These are phyloP conservation scores for Collybia sp. DNA, from an alignment of 768 basidiomycete genomes.

Conservation along the genomic window DNA sequence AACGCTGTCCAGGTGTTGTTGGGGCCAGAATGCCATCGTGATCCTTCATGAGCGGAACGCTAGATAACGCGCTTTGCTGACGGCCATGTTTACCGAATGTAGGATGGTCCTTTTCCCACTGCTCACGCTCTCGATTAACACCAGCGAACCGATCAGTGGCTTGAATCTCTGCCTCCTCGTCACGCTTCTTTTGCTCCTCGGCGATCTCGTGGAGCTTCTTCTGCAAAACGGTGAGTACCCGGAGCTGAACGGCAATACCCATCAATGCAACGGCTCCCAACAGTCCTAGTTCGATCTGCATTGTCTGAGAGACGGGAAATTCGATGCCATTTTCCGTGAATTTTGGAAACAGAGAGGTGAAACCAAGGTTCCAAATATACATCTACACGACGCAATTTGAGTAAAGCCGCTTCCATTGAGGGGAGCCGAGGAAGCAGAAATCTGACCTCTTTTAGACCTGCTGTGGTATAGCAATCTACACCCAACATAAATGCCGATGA, in stretches of 20 bases:
- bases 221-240: constrained; percentile 76
- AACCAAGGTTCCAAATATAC: constrained; percentile 90
- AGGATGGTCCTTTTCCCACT: constrained; percentile 88
- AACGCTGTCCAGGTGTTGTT: constrained; percentile 40
- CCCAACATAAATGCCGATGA: constrained; percentile 89
- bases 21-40: constrained; percentile 44
- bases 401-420: constrained; percentile 56
- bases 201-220: constrained; percentile 76
- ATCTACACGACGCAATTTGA: no score
- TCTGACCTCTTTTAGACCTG: constrained; percentile 85
- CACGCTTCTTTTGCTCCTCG: constrained; percentile 65
- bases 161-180: constrained; percentile 70
- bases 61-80: constrained; percentile 59
- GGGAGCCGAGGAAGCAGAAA: constrained; percentile 5
- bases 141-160: constrained; percentile 67
- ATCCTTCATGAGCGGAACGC: constrained; percentile 64
- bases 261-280: constrained; percentile 79
- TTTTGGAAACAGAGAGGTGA: constrained; percentile 73
- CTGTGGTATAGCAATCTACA: constrained; percentile 90
- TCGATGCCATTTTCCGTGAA: constrained; percentile 60
- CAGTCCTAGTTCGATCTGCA: constrained; percentile 92
- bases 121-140: constrained; percentile 64
- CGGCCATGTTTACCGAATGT: constrained; percentile 55
- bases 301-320: constrained; percentile 84
- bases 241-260: constrained; percentile 88